Evolutionary conservation across 108 stramenopile genomes (phyloP), one percentile per base, ranked within the genome.

Genomic region (Fistulifera solaris): DNA sequence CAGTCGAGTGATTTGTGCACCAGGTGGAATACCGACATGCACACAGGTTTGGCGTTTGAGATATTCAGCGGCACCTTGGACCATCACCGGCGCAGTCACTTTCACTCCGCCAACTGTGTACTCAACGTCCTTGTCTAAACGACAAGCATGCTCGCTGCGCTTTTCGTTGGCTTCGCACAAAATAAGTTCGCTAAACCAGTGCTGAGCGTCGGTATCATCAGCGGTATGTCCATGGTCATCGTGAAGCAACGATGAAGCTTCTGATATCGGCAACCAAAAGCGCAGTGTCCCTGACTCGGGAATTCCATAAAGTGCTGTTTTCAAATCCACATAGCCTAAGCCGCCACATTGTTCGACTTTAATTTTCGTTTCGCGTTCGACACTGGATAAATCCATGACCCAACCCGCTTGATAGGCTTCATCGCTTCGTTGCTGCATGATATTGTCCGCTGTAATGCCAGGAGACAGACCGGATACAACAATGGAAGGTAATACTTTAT

Each of bases 91-190:
- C 2, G 62, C 48, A 27, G 59, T 46, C 18, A 80, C 71, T 35
- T 40, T 25, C 18, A 66, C 58, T 6, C 78, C 83, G 25, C 83
- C 85, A 1, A 91, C 76, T 2, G 46, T 46, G 42, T 76, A 70
- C 15, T 72, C 31, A 27, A 91, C 42, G 56, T 91, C 89, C 21
- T 53, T 58, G 48, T 81, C 54, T 61, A 83, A 63, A 35, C 80
- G 72, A 59, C 89, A 91, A 38, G 83, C 89, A 2, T 75, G 70
- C 44, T 68, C 66, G 2, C 65, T 65, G 41, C 89, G 67, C 35
- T 82, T 78, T 52, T 91, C 89, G 52, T 91, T 91, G 17, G 83
- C 89, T 76, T 91, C 89, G 51, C 89, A 91, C 23, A 91, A 17
- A 1, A 91, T 63, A 13, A 91, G 44, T 18, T 66, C 63, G 47